A percentile compares a stretch with the other conserved stretches of the same genome.
These are phyloP conservation scores for Cymbopogon citratus DNA, from an alignment of 176 grass and related monocot species.

Conservation along the genomic window DNA sequence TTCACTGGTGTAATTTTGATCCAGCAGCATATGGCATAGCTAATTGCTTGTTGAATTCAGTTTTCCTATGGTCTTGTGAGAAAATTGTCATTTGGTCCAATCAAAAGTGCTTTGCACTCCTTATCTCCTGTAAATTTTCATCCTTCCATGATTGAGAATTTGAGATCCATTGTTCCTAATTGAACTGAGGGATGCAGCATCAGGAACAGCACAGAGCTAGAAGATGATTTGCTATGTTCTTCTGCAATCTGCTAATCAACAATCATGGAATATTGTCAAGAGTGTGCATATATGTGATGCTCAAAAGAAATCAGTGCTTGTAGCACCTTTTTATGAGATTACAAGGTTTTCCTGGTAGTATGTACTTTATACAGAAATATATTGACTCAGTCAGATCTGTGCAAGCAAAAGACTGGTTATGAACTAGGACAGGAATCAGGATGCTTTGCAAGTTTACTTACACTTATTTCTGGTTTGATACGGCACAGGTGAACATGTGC, in stretches of 20 bases:
- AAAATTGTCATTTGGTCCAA: slow-evolving; percentile 19
- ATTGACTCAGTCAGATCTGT: background rate
- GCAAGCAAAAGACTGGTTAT: slow-evolving; percentile 4
- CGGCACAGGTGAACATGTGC: too few relatives aligned
- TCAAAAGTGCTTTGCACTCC: background rate
- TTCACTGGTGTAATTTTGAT: background rate
- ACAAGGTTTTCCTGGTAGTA: slow-evolving; percentile 4
- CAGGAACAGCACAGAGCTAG: background rate
- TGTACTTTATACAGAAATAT: slow-evolving; percentile 12
- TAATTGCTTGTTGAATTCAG: background rate
- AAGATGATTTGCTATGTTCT: slow-evolving; percentile 9
- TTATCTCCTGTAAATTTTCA: background rate
- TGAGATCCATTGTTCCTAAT: background rate
- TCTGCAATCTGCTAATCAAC: background rate
- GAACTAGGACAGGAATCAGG: background rate
- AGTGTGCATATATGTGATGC: slow-evolving; percentile 19
- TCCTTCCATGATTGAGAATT: background rate
- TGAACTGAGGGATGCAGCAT: background rate
- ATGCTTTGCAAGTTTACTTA: background rate
- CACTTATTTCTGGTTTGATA: too few relatives aligned
- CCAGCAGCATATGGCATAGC: background rate
- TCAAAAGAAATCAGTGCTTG: background rate
- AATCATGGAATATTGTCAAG: background rate
- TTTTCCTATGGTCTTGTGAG: background rate
- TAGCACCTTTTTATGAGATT: slow-evolving; percentile 9